Evolutionary conservation across 352 stramenopile genomes (phyloP), one percentile per base, ranked within the genome.

Genomic region (Globisporangium rhizosaccharum): DNA sequence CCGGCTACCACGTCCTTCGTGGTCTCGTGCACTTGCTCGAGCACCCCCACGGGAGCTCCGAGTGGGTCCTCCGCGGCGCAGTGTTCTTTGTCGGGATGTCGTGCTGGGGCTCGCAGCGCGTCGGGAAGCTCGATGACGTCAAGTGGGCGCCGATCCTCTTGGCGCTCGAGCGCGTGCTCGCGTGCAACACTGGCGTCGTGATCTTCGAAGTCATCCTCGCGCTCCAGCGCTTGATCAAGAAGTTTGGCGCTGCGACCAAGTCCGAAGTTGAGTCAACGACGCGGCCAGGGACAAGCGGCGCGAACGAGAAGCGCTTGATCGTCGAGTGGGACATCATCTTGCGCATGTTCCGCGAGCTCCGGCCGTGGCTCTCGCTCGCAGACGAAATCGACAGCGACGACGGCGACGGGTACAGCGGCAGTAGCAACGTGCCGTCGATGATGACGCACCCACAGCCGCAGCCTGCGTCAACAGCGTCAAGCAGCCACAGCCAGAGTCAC

Each of bases 1-100:
- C 78, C 0, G 80, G 80, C 1, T 90, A 88, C 44, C 71, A 90
- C 57, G 77, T 88, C 14, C 65, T 95, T 1, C 77, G 77, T 15
- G 82, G 86, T 9, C 62, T 96, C 3, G 59, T 96, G 7, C 62
- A 75, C 9, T 17, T 96, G n/a, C 67, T 96, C 9, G 85, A 96
- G 48, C 78, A 86, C 48, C 82, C 81, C 1, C 49, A 55, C 3
- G 57, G 58, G 52, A 83, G 77, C 54, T 87, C 74, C 20, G 73
- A 83, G 50, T 90, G 77, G 78, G 80, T 92, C n/a, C 66, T 91
- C 0, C 78, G 86, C 51, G 86, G 86, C 0, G 84, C 85, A 0
- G 83, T 96, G 14, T 96, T 94, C 65, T 96, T 93, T 60, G 66
- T 96, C 5, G 86, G 85, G 2, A 96, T 96, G 86, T 94, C 85